Evolutionary conservation across 495 filamentous ascomycete species (phyloP).

Genomic region (Letharia columbiana): DNA sequence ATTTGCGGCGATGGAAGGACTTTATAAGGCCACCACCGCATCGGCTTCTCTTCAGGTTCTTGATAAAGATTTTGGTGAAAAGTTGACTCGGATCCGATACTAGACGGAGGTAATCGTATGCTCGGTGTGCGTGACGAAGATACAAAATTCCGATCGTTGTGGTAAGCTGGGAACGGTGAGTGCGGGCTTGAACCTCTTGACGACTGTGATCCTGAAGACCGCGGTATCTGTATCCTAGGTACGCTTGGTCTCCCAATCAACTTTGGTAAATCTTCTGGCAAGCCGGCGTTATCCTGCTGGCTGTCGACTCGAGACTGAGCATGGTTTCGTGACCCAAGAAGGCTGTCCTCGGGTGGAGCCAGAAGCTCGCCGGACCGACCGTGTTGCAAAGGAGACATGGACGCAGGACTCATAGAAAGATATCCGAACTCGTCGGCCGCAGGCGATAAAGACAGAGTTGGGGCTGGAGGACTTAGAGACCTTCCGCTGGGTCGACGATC

Average conservation of each 20-base stretch:
- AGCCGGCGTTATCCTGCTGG: slow-evolving; percentile 5
- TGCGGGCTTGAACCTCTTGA: slow-evolving; percentile 30
- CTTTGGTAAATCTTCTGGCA: slow-evolving; percentile 9
- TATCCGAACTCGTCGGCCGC: slow-evolving; percentile 17
- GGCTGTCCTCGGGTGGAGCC: slow-evolving; percentile 21
- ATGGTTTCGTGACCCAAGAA: slow-evolving; percentile 5
- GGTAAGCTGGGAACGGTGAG: slow-evolving; percentile 45
- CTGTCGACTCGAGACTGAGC: slow-evolving; percentile 3
- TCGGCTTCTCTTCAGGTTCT: slow-evolving; percentile 25
- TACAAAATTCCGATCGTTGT: slow-evolving; percentile 36
- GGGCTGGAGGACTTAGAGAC: slow-evolving; percentile 14
- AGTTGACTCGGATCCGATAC: slow-evolving; percentile 43
- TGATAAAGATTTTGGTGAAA: slow-evolving; percentile 23
- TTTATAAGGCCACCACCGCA: slow-evolving; percentile 67
- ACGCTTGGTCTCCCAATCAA: slow-evolving; percentile 11
- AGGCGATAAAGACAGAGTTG: slow-evolving; percentile 20
- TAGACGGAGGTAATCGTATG: slow-evolving; percentile 43
- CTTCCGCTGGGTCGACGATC: slow-evolving; percentile 10
- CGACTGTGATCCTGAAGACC: slow-evolving; percentile 20
- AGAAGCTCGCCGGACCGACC: slow-evolving; percentile 17
- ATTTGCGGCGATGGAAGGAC: slow-evolving; percentile 60
- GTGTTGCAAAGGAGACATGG: slow-evolving; percentile 16
- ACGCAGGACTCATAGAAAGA: slow-evolving; percentile 23
- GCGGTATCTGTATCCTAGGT: slow-evolving; percentile 20
- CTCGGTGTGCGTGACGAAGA: slow-evolving; percentile 43